Evolutionary conservation across 495 filamentous ascomycete genomes (phyloP), one percentile per base, ranked within the genome.

Genomic region (Xylaria grammica): DNA sequence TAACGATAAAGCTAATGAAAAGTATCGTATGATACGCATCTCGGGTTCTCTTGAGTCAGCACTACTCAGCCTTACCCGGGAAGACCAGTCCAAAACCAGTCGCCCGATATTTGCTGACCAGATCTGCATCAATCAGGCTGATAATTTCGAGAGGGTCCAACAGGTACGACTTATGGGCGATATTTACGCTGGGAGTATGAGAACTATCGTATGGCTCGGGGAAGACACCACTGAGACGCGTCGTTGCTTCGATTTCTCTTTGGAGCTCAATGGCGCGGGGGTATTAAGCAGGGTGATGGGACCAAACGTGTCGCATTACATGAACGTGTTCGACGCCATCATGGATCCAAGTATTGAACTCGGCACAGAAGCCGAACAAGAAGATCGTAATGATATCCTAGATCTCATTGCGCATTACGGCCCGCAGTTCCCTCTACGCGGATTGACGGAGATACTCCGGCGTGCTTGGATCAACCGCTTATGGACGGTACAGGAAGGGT

Each of bases 131-230:
- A 65, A 65, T 20, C 62, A 59, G 20, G 32, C 13, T 9, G 44
- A 50, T 17, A 45, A 58, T 52, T 0, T 17, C n/a, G 62, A 59
- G 17, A 65, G 50, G n/a, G 27, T 51, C 30, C 24, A 36, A 32
- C 62, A 65, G 53, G 62, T 65, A 11, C 15, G 32, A 4, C 53
- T 50, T 2, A 59, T 65, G 62, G 46, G 52, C 42, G 42, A 42
- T 19, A 30, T 52, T 15, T 62, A 52, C 44, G 4, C 34, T 27
- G 3, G 34, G 8, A 42, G 59, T 13, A 44, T 29, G 8, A 52
- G 19, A n/a, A 62, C 59, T 8, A 38, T 62, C 9, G 48, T 62
- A 3, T 62, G 59, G 59, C 48, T 62, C 27, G 59, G 59, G 7
- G 17, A 15, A 1, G 48, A 53, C 8, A 53, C 36, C 26, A 15